Evolutionary conservation across 2,329 filamentous ascomycete genomes (phyloP).

Genomic region (Neofusicoccum laricinum): DNA sequence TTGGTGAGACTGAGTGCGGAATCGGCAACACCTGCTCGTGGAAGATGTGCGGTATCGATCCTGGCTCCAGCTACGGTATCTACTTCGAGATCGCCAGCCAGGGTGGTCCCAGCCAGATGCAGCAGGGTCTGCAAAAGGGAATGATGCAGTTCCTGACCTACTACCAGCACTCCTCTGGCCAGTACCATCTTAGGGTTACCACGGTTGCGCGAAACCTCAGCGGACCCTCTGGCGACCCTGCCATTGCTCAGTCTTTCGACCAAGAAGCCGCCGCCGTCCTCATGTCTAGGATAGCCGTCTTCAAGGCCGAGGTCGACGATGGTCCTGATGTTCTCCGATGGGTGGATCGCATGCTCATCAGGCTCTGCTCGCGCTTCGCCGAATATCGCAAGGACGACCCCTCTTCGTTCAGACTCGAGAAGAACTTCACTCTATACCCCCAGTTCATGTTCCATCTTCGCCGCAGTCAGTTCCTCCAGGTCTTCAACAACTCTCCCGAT

Average conservation of each 20-base stretch:
- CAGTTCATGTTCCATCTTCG: constrained; percentile 99
- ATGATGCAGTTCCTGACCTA: constrained; percentile 99
- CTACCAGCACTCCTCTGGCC: constrained; percentile 94
- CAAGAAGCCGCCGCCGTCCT: constrained; percentile 96
- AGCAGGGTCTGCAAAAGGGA: constrained; percentile 83
- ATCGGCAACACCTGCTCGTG: constrained; percentile 98
- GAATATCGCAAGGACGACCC: constrained; percentile 98
- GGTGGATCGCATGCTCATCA: constrained; percentile 98
- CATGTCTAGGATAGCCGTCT: constrained; percentile 98
- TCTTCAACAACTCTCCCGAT: constrained; percentile 99
- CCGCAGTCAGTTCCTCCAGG: constrained; percentile 94
- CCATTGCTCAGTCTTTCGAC: constrained; percentile 94
- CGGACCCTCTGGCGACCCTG: constrained; percentile 89
- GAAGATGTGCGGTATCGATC: constrained; percentile 99
- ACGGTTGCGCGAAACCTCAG: constrained; percentile 89
- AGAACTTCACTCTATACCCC: constrained; percentile 98
- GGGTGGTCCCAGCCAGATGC: constrained; percentile 78
- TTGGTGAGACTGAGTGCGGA: constrained; percentile 96
- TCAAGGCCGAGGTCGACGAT: constrained; percentile 97
- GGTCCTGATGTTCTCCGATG: constrained; percentile 96
- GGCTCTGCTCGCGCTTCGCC: constrained; percentile 91
- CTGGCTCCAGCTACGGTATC: constrained; percentile 86
- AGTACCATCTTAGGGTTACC: constrained; percentile 93
- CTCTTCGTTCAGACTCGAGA: constrained; percentile 82
- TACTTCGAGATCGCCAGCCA: constrained; percentile 98